Evolutionary conservation across 129 eudicot species (phyloP), one percentile per base, ranked within the genome.

Genomic region (Scalesia atractyloides): DNA sequence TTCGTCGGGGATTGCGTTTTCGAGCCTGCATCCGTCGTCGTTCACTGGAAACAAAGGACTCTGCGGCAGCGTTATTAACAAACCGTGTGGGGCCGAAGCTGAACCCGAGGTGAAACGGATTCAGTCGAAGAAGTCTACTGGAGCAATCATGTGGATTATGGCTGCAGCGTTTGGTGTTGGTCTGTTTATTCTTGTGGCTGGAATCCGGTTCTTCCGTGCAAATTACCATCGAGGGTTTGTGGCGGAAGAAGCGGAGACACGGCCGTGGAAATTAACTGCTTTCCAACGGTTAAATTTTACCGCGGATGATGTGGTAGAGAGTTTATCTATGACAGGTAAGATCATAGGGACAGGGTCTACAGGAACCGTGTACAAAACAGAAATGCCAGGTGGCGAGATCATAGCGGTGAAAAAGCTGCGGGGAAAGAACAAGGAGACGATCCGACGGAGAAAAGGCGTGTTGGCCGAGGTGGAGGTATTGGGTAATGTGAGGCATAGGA

Each of bases 221-320:
- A 82, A 61, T 18, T 86, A 77, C 68, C 84, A 83, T 20, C 73
- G 53, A 1, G 74, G 67, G 51, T 76, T 80, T 5, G 49, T 53
- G 24, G 58, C 64, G 7, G 77, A 75, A 11, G 84, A 70, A 53
- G 33, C 57, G n/a, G 90, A 84, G 36, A 54, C 76, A 0, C 97
- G 97, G 59, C 99, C 97, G 12, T 95, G 99, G 99, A 88, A 86
- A 19, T 66, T 95, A 78, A 95, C 97, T n/a, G 97, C 99, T 7
- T 95, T 95, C 68, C 97, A 95, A 49, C 82, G 99, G 60, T 69
- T 95, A 62, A 91, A 86, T 30, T 95, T 95, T 82, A 88, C 97
- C 2, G 97, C 96, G 0, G 91, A 91, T 64, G 97, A 95, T 48
- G 91, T 95, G 22, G 73, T 90, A 18, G 97, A 95, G 56, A 83